Evolutionary conservation across 2,329 filamentous ascomycete species (phyloP), one percentile per base, ranked within the genome.

Genomic region (Pseudopithomyces maydicus): DNA sequence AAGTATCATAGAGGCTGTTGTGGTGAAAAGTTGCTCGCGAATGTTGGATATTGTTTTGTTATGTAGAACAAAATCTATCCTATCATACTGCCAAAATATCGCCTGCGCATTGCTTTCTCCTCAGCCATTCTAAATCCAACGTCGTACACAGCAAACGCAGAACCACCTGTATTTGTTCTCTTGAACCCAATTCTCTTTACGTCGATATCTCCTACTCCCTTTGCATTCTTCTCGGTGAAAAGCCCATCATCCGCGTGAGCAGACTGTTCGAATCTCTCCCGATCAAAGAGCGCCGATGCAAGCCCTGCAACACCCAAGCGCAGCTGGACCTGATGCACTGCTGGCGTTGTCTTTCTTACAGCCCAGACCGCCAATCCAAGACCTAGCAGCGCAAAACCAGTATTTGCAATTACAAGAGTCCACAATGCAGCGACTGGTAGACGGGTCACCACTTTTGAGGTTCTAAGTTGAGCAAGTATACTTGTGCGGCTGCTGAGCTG

Each of bases 381-480:
- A 1, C 55, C 63, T 7, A 65, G 22, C 5, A 56, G 10, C 6
- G 56, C 49, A 35, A 54, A 64, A 1, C 43, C 17, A 8, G 59
- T 5, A 35, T 65, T 65, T 33, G 61, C 54, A 17, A 54, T 29
- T 11, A 65, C 61, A 3, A 65, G 56, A 12, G 57, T 38, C 63
- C 61, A 65, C 1, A 65, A 45, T 7, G 63, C 58, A 6, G 56
- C 51, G 11, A 50, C 35, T 2, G 63, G 61, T 5, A 62, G 32
- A 29, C 52, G 36, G 6, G 63, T 65, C 1, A 65, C 47, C 17
- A 63, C 55, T 32, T 61, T 58, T 20, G 57, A 50, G 2, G 22
- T 53, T 5, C 63, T 46, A 1, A 38, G 14, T 45, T 65, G 61
- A 3, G 56, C 53, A 22, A 57, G 45, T 2, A 29, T 33, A 12